Evolutionary conservation across 1,284 basidiomycete species (phyloP), one percentile per base, ranked within the genome.

Genomic region (Inonotus obliquus): DNA sequence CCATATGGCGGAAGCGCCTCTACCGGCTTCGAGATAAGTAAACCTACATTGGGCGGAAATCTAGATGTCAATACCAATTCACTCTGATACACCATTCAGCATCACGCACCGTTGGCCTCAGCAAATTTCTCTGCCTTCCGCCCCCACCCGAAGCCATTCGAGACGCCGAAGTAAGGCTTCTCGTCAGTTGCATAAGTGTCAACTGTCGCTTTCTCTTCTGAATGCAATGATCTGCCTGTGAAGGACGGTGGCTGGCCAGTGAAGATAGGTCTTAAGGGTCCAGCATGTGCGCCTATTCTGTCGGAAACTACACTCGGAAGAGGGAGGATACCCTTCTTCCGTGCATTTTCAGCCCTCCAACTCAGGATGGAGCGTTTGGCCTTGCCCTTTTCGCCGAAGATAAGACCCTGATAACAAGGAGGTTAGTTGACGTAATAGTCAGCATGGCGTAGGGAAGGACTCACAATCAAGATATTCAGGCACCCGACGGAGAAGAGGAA

Each of bases 401-500:
- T 79, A 68, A 91, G 81, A 25, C 89, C 66, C 65, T 67, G 39
- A 17, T 17, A 10, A 35, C 2, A 32, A 4, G 39, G 44, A 32
- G 17, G 13, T 54, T 37, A 37, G 13, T 54, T 29, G 53, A 25
- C 17, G 23, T 29, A 51, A 54, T 21, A 29, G 21, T 23, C 19
- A 41, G n/a, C 23, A 25, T 27, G 21, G 29, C 23, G 54, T 11
- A 44, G 51, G 47, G 25, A 35, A 29, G n/a, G 19, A 68, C 74
- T 67, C 47, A 77, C 92, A 53, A 87, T 79, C 63, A 94, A 72
- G 65, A 92, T 86, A 79, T 96, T 94, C 68, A 91, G 71, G 71
- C 90, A 90, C 1, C 91, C 92, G 58, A 95, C 71, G 53, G 92
- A 79, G 76, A 96, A 95, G 67, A 96, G 80, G 74, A 95, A 82